Percentiles rank a stretch among this genome's conserved stretches.
Evolutionary conservation across 257 asterid species (phyloP).

Genomic region (Solanum dulcamara): DNA sequence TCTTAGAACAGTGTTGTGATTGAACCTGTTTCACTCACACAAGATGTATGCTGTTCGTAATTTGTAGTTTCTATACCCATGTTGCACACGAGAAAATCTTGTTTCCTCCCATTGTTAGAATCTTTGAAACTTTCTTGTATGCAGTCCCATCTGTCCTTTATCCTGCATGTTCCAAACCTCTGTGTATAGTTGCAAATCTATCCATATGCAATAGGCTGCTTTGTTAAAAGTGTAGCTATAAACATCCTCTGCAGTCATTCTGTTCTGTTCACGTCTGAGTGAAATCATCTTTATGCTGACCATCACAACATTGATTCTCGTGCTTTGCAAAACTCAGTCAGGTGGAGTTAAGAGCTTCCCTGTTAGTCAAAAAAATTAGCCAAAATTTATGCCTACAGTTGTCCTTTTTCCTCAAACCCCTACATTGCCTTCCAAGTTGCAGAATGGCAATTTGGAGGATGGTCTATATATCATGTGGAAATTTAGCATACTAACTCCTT

Average conservation of each 20-base stretch:
- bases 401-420: no score
- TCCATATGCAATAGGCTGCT: not conserved
- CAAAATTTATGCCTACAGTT: not conserved
- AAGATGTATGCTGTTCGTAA: not conserved
- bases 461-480: not conserved
- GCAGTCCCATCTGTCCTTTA: not conserved
- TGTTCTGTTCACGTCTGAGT: not conserved
- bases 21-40: not conserved
- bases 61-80: not conserved
- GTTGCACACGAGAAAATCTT: not conserved
- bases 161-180: not conserved
- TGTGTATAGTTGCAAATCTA: not conserved
- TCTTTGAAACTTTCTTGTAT: not conserved
- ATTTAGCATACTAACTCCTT: not conserved
- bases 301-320: not conserved
- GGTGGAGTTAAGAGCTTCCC: not conserved
- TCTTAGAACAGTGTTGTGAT: conserved; percentile 17
- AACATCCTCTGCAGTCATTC: not conserved
- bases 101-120: not conserved
- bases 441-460: not conserved
- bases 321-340: not conserved
- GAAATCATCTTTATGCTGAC: not conserved
- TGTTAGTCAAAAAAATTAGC: not conserved
- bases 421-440: no score
- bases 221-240: not conserved